Evolutionary conservation across 2,329 filamentous ascomycete genomes (phyloP), one percentile per base, ranked within the genome.

Genomic region (Fusarium odoratissimum): DNA sequence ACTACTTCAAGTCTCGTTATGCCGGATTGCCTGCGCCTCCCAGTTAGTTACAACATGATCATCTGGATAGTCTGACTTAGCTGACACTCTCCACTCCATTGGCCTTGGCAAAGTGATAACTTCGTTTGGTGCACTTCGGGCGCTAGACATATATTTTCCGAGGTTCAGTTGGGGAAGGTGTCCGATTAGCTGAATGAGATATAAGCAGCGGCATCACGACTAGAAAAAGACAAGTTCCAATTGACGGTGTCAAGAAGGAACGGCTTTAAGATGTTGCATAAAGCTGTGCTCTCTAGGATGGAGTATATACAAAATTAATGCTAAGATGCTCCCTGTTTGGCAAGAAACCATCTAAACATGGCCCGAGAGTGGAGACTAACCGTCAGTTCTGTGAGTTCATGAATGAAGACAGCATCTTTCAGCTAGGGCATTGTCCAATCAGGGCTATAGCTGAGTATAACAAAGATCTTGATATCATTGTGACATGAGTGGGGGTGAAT

Each of bases 1-100:
- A 45, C 11, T 19, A 19, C 2, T 8, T 9, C 2, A 19, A 45
- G 17, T 28, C 17, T 6, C 3, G 25, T 14, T 0, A 45, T 2
- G 23, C 8, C 17, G 4, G 1, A 13, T 9, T 45, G 0, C 8
- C 3, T 19, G 11, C 3, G 16, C 16, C 16, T 37, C 10, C 16
- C 35, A 17, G 16, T 37, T 37, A 17, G 13, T 25, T 44, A 8
- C 3, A 44, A 6, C 5, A 44, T 21, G 5, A 28, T 28, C 7
- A 7, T 28, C 25, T 44, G 17, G 11, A 13, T 6, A 28, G 16
- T 14, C 6, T 19, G 11, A 19, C 23, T 45, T 19, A 10, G 8
- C 8, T 45, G 12, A 19, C 8, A 19, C 6, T 8, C 3, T 23
- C 1, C 4, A 21, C 1, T 21, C 11, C 5, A 14, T 21, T 28